Base-by-base conservation (phyloP, 495 filamentous ascomycete genomes). In the Penicillium silybi region DNA sequence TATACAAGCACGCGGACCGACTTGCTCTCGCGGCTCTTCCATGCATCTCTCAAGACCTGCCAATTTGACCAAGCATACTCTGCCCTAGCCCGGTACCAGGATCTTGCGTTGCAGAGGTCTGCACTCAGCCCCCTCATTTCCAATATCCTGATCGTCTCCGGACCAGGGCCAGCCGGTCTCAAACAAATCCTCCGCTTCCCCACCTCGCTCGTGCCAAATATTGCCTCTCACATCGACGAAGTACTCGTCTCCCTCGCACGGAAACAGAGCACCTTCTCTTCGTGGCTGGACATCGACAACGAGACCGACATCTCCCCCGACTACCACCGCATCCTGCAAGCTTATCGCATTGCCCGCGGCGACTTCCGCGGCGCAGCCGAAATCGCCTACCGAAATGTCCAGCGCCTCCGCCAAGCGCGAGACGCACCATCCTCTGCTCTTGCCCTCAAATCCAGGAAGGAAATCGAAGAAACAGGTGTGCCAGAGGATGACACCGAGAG, bases 321-420 rank as follows among this genome's bases (percentile, higher is more conserved):
- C 6, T 92, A 87, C 67, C 86, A 86, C 62, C 86, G 89, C 58
- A 84, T 96, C 39, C 81, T 97, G 23, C 93, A 95, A 57, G 83
- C 91, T 18, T 97, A 89, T 80, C 84, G 95, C 46, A 84, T 96
- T 49, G 81, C 82, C 55, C 86, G 85, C 44, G 79, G 82, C 48
- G 89, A 98, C 65, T 93, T 88, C 70, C 88, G 92, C 34, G 93
- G 92, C 43, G 93, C 89, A 2, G 91, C 93, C 0, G 80, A 85
- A 40, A 80, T 90, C 40, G 78, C 95, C 20, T 77, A 91, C 35
- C 77, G 83, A 43, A 76, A 77, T 16, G 74, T 88, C 13, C 81
- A 85, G 58, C 78, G 79, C 38, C 70, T 81, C 10, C 79, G 77
- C 11, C 56, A 73, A 76, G 77, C 73, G 67, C 70, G 67, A 65